phyloP scores from a whole-genome alignment of 495 filamentous ascomycete genomes.

The Barbatosphaeria neglecta region DNA sequence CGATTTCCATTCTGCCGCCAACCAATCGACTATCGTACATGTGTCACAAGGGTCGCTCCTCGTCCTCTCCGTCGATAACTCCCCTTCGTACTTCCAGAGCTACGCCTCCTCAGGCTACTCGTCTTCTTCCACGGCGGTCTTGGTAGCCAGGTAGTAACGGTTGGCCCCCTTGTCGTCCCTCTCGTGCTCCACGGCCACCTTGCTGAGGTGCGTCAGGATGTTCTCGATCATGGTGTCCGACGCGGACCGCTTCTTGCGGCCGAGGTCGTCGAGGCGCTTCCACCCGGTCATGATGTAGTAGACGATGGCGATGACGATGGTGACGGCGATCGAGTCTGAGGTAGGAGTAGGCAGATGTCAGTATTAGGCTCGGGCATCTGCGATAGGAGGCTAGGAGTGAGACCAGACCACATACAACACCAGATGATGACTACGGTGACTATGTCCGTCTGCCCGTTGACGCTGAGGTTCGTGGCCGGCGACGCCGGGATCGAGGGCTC shows the following conservation, averaged over 20 bases:
- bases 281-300: slow-evolving; percentile 65
- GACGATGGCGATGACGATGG: slow-evolving; percentile 27
- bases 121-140: slow-evolving; percentile 55
- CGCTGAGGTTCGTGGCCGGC: slow-evolving; percentile 29
- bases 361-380: background rate
- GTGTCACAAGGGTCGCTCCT: too few relatives aligned
- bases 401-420: slow-evolving; percentile 12
- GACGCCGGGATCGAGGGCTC: slow-evolving; percentile 8
- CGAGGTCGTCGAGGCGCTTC: slow-evolving; percentile 60
- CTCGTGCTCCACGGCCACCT: slow-evolving; percentile 65
- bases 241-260: slow-evolving; percentile 62
- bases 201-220: slow-evolving; percentile 62
- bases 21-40: too few relatives aligned
- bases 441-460: slow-evolving; percentile 53
- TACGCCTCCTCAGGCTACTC: slow-evolving; percentile 21
- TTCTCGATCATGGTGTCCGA: slow-evolving; percentile 74
- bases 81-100: too few relatives aligned
- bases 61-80: too few relatives aligned
- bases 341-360: background rate
- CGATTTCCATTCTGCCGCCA: too few relatives aligned
- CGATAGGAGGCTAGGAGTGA: background rate
- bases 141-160: slow-evolving; percentile 49
- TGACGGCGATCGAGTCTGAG: background rate
- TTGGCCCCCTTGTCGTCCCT: slow-evolving; percentile 39
- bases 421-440: slow-evolving; percentile 71